These are phyloP conservation scores for Hortiboletus campestris DNA, from an alignment of 768 basidiomycete species.

Conservation along the genomic window DNA sequence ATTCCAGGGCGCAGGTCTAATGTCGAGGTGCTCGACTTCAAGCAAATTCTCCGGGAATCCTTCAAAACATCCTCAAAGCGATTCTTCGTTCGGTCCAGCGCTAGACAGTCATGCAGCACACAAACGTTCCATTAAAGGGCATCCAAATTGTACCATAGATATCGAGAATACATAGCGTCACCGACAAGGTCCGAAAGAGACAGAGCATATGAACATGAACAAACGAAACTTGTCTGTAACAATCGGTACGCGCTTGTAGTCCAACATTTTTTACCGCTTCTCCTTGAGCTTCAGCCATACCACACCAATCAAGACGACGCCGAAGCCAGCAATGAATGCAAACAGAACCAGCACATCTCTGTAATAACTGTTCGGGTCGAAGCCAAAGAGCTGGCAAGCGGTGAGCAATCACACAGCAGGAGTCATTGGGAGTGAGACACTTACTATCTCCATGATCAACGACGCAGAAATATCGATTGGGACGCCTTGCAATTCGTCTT, in stretches of 20 bases:
- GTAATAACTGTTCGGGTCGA: conserved; percentile 79
- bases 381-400: conserved; percentile 72
- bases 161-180: background rate
- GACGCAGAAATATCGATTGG: conserved; percentile 76
- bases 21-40: background rate
- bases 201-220: background rate
- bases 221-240: background rate
- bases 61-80: background rate
- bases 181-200: background rate
- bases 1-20: background rate
- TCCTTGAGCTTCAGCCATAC: conserved; percentile 82
- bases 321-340: conserved; percentile 82
- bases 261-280: conserved; percentile 46
- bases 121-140: background rate
- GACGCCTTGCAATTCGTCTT: conserved; percentile 77
- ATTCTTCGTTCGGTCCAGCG: background rate
- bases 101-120: background rate
- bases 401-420: background rate
- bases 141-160: background rate
- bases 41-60: background rate
- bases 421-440: conserved; percentile 18
- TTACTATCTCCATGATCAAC: conserved; percentile 81
- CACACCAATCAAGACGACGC: conserved; percentile 61
- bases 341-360: conserved; percentile 86
- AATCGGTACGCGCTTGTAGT: background rate